Base-by-base conservation (phyloP, 73 alveolate species). In the Paramecium octaurelia region DNA sequence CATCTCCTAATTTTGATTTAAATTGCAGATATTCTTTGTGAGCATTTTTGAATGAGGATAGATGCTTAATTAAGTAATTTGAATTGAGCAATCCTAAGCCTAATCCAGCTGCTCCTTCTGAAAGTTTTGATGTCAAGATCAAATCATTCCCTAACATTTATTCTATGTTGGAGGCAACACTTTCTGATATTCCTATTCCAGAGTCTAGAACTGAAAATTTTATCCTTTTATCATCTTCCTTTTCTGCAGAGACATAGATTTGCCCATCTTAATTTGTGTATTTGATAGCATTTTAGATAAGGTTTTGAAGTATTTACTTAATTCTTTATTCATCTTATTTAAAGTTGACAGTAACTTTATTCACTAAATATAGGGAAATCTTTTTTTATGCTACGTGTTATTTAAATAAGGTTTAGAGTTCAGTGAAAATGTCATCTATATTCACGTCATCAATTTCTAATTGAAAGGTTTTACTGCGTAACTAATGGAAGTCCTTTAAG, bases 61-160 rank as follows among this genome's bases (percentile, higher is more conserved):
- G 10, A 27, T 64, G 46, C n/a, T 64, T 64, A 27, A 34, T 64
- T 12, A 64, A 34, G 12, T 64, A 64, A 64, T 64, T 64, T 27
- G 84, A 64, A 64, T 64, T 64, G 12, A 64, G n/a, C 24, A 64
- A 64, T 64, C 84, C 84, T 64, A 64, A 64, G 8, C 84, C 84
- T 64, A 64, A 64, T 3, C 84, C 84, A 64, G 84, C 84, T 11
- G 84, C 46, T 12, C 84, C 84, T 27, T 64, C 42, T 27, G 84
- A 64, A 64, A 64, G 42, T 24, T 64, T 64, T 12, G 84, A 31
- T 3, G 84, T 64, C 9, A 64, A 64, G 8, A 64, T 34, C 9
- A 64, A 27, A 64, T 64, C 84, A 64, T 64, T 64, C 8, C 50
- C 84, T 12, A 64, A 34, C 84, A 64, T 64, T 64, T 64, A 14